Evolutionary conservation across 2,329 filamentous ascomycete species (phyloP).

Genomic region (Kalaharituber pfeilii): DNA sequence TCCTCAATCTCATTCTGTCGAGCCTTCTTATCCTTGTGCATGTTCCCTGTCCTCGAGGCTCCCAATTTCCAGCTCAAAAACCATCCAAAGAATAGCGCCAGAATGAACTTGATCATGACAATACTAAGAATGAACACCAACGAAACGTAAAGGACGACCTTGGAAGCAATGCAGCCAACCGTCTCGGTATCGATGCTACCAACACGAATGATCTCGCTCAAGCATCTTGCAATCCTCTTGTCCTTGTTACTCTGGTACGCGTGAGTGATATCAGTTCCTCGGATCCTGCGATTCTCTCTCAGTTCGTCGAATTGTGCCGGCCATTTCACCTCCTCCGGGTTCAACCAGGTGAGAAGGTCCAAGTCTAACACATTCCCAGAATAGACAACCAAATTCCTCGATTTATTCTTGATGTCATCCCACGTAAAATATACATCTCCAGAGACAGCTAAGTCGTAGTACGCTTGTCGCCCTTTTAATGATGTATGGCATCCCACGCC

Average conservation of each 20-base stretch:
- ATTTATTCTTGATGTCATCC: conserved; percentile 78
- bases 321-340: conserved; percentile 57
- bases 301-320: conserved; percentile 67
- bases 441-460: conserved; percentile 44
- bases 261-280: conserved; percentile 76
- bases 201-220: conserved; percentile 88
- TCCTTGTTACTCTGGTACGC: conserved; percentile 63
- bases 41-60: conserved; percentile 57
- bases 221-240: conserved; percentile 68
- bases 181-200: conserved; percentile 91
- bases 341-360: conserved; percentile 77
- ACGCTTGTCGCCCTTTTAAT: conserved; percentile 46
- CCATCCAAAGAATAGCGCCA: conserved; percentile 90
- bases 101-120: conserved; percentile 67
- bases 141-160: conserved; percentile 90
- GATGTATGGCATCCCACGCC: conserved; percentile 82
- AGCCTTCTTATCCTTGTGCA: conserved; percentile 63
- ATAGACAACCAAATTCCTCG: conserved; percentile 83
- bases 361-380: conserved; percentile 86
- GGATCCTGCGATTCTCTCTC: conserved; percentile 50
- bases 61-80: conserved; percentile 68
- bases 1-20: conserved; percentile 89
- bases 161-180: conserved; percentile 90
- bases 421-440: conserved; percentile 94
- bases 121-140: conserved; percentile 82